Conservation (phyloP, 2,329 filamentous ascomycete genomes). For the Claviceps sp. region DNA sequence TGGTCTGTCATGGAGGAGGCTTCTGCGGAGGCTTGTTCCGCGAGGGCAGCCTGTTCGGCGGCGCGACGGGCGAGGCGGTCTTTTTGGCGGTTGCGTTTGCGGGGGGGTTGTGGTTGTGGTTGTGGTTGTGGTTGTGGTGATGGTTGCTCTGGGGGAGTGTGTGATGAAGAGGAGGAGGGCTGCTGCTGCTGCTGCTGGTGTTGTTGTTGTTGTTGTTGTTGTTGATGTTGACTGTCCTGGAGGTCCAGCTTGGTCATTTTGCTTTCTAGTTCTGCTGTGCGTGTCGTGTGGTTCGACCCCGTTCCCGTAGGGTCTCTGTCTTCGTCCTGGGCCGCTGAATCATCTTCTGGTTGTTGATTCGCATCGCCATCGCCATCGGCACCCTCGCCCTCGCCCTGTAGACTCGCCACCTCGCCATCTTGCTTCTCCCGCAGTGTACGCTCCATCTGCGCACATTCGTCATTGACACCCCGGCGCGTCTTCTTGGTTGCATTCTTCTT, state of each 20-base stretch:
- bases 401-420: constrained; percentile 39
- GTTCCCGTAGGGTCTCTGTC: background rate
- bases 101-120: constrained; percentile 18
- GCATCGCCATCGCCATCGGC: background rate
- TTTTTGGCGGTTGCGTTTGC: constrained; percentile 84
- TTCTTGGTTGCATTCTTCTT: constrained; percentile 94
- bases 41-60: constrained; percentile 64
- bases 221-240: too few species aligned
- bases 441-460: constrained; percentile 63
- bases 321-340: background rate
- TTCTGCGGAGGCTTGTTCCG: constrained; percentile 57
- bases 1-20: constrained; percentile 62
- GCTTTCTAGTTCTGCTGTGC: constrained; percentile 4
- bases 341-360: background rate
- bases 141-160: too few species aligned
- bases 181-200: background rate
- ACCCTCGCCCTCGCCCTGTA: constrained; percentile 11
- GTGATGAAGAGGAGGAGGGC: too few species aligned
- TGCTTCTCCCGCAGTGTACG: constrained; percentile 53
- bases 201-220: background rate
- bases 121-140: too few species aligned
- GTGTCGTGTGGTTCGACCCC: too few species aligned
- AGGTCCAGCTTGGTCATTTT: background rate
- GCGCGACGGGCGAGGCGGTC: constrained; percentile 80
- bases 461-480: constrained; percentile 60